Percentiles rank a stretch among this genome's conserved stretches.
Evolutionary conservation across 257 asterid species (phyloP).

Genomic region (Nicotiana attenuata): DNA sequence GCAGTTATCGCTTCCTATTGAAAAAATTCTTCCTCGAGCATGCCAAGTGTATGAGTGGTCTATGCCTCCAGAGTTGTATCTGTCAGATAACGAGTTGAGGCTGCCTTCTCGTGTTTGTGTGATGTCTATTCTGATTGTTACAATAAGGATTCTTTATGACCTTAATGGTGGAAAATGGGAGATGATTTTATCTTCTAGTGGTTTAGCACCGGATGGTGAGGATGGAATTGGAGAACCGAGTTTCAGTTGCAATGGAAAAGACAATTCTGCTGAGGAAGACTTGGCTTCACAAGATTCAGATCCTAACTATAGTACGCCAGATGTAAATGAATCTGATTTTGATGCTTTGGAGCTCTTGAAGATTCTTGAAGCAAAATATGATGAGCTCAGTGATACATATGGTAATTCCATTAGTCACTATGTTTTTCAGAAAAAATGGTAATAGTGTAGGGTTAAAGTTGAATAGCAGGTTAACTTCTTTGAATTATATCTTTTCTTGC

Average conservation of each 20-base stretch:
- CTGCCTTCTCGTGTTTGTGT: constrained; percentile 63
- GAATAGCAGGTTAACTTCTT: not conserved
- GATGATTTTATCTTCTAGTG: constrained; percentile 36
- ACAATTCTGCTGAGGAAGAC: constrained; percentile 18
- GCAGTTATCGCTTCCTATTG: constrained; percentile 49
- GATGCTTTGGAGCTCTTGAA: constrained; percentile 42
- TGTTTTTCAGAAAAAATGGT: not conserved
- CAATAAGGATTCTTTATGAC: constrained; percentile 49
- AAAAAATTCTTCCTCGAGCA: constrained; percentile 49
- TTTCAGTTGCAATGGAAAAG: not conserved
- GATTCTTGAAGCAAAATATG: constrained; percentile 46
- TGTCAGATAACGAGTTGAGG: constrained; percentile 45
- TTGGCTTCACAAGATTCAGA: constrained; percentile 19
- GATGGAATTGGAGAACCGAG: constrained; percentile 18
- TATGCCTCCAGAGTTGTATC: constrained; percentile 53
- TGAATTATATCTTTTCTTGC: constrained; percentile 12
- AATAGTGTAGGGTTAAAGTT: not conserved
- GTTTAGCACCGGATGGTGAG: constrained; percentile 14
- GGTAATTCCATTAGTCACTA: constrained; percentile 37
- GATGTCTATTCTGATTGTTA: constrained; percentile 63
- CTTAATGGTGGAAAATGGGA: constrained; percentile 84
- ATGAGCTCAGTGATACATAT: constrained; percentile 36
- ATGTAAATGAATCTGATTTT: constrained; percentile 21
- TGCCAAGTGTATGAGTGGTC: constrained; percentile 66
- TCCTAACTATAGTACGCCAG: constrained; percentile 16